Evolutionary conservation across 805 yeast species (phyloP), one percentile per base, ranked within the genome.

Genomic region (Sporopachydermia lactativora): DNA sequence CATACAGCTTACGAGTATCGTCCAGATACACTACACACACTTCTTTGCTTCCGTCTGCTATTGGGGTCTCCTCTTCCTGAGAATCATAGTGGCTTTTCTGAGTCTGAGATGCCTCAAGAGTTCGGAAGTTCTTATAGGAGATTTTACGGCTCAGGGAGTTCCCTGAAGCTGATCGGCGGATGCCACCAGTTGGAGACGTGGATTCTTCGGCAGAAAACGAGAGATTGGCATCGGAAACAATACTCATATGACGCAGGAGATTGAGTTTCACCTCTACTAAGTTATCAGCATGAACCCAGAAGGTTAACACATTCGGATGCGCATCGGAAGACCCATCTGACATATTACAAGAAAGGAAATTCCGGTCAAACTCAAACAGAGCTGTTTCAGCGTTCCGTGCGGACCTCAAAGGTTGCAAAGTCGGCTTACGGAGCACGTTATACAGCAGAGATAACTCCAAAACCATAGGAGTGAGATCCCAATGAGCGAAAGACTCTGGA

Each of bases 221-320:
- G n/a, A 24, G 31, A 8, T 24, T 6, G 11, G 39, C 8, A 14
- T 59, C 54, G 3, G 64, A 53, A 16, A 60, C 54, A 17, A 65
- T 49, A 17, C 55, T 57, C 45, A 71, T 63, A 36, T 66, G 61
- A 37, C 68, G 61, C 19, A 74, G 54, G 24, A 75, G 54, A 19
- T 58, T 54, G 17, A 76, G 59, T 45, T 66, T 65, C 19, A 73
- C 58, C 52, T 76, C 81, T 43, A 68, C 61, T n/a, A 73, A 47
- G 49, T 74, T 73, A 52, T 76, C 82, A 11, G 59, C 60, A 47
- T 76, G 81, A n/a, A 76, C 69, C 70, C 80, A 68, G 52, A 69
- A 73, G 3, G 57, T 45, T 31, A 60, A 58, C 2, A 61, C 56
- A 14, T 59, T 49, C 0, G 61, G 57, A 2, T 66, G 65, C 38